Base-by-base conservation (phyloP, 2,329 filamentous ascomycete genomes). In the Neocatenulostroma microsporum region DNA sequence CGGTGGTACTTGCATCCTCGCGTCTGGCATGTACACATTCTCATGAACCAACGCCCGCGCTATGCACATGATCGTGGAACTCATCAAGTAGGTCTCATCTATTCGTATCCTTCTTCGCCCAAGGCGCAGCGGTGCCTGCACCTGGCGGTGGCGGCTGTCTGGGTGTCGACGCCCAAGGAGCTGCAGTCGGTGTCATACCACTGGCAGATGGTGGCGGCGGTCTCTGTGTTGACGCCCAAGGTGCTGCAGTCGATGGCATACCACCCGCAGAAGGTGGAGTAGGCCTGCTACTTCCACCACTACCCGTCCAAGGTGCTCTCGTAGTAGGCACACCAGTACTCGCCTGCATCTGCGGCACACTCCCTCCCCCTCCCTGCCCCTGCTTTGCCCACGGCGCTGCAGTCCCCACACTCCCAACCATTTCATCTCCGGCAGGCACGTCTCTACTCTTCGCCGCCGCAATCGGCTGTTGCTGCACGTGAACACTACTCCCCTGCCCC, bases 381-480 rank as follows among this genome's bases (percentile, higher is more conserved):
- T 40, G 21, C 20, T 43, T 47, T 7, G 51, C 45, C 55, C 51
- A 55, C 5, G 56, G 52, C 17, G 51, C 51, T 21, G 43, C 36
- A 29, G 50, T 56, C 4, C 51, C 48, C 1, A 36, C 46, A 9
- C 30, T 30, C 3, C 25, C 18, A 26, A 25, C 30, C 14, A 39
- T 26, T n/a, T n/a, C n/a, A n/a, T n/a, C n/a, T n/a, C n/a, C n/a
- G 11, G 40, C 33, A 9, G 46, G 44, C 13, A 47, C 44, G 34
- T 51, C 47, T 24, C 44, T 49, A 33, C 42, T 49, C 23, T 39
- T 44, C 25, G 34, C 23, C 9, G 48, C 37, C 3, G 14, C 23
- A 21, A 30, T 36, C 13, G 56, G 56, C 38, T 60, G 56, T 30
- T 57, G 49, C 24, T 48, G 46, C 19, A 48, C 43, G 34, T 60